phyloP scores from a whole-genome alignment of 208 protist species.

The Balamuthia mandrillaris region DNA sequence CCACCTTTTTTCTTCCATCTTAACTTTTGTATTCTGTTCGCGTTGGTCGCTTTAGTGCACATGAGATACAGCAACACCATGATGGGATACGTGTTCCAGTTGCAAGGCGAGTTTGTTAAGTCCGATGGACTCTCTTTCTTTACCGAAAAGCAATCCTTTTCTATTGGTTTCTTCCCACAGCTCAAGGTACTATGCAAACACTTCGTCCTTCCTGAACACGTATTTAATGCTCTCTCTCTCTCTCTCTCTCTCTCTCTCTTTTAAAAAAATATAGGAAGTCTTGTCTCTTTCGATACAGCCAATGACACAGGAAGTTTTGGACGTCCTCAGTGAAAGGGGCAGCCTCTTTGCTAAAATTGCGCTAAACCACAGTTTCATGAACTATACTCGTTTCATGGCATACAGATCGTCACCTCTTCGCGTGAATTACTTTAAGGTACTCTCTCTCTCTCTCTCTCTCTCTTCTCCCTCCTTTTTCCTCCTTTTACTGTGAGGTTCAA shows the following conservation, averaged over 20 bases:
- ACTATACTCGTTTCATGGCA: too few relatives aligned
- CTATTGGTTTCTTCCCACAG: too few relatives aligned
- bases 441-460: not conserved
- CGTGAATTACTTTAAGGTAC: not conserved
- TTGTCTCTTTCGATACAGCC: slow-evolving; percentile 35
- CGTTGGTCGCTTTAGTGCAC: not conserved
- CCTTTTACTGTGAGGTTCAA: too few relatives aligned
- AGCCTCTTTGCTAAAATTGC: not conserved
- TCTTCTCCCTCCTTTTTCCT: too few relatives aligned
- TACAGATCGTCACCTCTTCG: not conserved
- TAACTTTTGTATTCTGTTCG: not conserved
- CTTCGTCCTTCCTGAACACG: too few relatives aligned
- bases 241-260: too few relatives aligned
- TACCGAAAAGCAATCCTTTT: not conserved
- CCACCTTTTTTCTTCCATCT: not conserved
- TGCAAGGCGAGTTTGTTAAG: not conserved
- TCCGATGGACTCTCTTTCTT: slow-evolving; percentile 16
- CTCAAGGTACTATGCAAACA: too few relatives aligned
- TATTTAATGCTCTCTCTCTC: not conserved
- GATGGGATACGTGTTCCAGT: not conserved
- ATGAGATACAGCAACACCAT: not conserved
- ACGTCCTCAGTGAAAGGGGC: not conserved
- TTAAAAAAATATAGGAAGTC: too few relatives aligned
- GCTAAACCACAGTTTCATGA: not conserved
- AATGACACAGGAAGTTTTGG: slow-evolving; percentile 23